Percentiles rank a stretch among this genome's conserved stretches.
phyloP scores from a whole-genome alignment of 805 yeast genomes.

The Ogataea pignaliae region DNA sequence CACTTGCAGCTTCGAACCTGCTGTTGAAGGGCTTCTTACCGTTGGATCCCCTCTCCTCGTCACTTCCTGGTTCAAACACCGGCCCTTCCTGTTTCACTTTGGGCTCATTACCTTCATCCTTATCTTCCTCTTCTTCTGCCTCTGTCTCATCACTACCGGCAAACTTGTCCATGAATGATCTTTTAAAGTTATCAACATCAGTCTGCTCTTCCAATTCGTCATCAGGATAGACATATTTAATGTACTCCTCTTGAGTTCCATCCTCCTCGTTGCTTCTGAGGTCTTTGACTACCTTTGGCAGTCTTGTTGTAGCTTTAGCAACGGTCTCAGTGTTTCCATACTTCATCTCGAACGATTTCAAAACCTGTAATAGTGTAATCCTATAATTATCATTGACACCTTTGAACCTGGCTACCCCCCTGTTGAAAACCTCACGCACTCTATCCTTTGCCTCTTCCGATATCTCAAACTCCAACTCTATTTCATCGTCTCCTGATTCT shows the following conservation, averaged over 20 bases:
- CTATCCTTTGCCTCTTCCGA: slow-evolving; percentile 39
- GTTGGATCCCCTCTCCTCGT: slow-evolving; percentile 1
- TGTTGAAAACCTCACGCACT: slow-evolving; percentile 53
- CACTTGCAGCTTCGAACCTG: slow-evolving; percentile 4
- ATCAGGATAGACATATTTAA: slow-evolving; percentile 66
- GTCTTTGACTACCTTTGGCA: slow-evolving; percentile 52
- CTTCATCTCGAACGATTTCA: slow-evolving; percentile 56
- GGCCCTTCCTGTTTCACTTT: not conserved
- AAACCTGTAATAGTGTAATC: slow-evolving; percentile 51
- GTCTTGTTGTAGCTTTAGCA: slow-evolving; percentile 35
- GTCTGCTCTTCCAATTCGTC: slow-evolving; percentile 34
- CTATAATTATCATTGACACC: slow-evolving; percentile 39
- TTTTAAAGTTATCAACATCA: slow-evolving; percentile 12
- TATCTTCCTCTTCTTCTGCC: not conserved
- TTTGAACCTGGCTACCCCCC: slow-evolving; percentile 46
- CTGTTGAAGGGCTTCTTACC: not conserved
- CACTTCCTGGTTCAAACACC: no score
- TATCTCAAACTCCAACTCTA: slow-evolving; percentile 48
- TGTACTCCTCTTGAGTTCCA: slow-evolving; percentile 48
- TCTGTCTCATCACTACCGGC: slow-evolving; percentile 4
- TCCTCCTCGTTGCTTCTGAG: slow-evolving; percentile 34
- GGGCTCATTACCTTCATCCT: not conserved
- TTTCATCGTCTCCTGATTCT: slow-evolving; percentile 30
- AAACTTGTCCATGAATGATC: slow-evolving; percentile 3
- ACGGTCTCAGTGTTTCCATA: slow-evolving; percentile 49